Evolutionary conservation across 495 filamentous ascomycete genomes (phyloP).

Genomic region (Lichina pygmaea): DNA sequence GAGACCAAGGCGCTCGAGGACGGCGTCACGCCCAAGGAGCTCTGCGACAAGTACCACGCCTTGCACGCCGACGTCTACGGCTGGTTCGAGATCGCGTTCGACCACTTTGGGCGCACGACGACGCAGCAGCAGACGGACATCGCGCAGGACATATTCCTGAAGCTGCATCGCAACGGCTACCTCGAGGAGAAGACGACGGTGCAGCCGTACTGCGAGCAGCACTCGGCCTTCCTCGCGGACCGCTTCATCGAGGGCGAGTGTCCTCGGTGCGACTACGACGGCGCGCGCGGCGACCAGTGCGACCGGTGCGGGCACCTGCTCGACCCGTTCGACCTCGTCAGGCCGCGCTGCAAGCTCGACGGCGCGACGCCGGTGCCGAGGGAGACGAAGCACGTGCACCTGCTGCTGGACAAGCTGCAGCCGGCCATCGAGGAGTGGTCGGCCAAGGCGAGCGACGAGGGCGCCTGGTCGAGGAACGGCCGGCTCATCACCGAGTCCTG

Average conservation of each 20-base stretch:
- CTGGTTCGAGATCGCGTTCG: constrained; percentile 14
- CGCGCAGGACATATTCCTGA: constrained; percentile 6
- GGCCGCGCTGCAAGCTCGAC: constrained; percentile 7
- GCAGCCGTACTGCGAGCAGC: constrained; percentile 7
- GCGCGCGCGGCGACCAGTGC: constrained; percentile 8
- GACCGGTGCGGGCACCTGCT: constrained; percentile 6
- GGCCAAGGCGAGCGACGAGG: constrained; percentile 19
- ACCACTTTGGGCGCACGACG: constrained; percentile 14
- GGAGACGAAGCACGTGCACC: constrained; percentile 6
- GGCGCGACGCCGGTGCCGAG: constrained; percentile 5
- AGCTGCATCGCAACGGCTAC: constrained; percentile 5
- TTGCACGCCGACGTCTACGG: constrained; percentile 13
- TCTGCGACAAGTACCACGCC: constrained; percentile 15
- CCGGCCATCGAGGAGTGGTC: constrained; percentile 5
- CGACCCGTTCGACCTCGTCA: constrained; percentile 6
- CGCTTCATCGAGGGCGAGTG: constrained; percentile 8
- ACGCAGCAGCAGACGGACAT: constrained; percentile 9
- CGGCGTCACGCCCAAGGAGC: constrained; percentile 11
- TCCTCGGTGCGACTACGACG: constrained; percentile 5
- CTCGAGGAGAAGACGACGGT: constrained; percentile 5
- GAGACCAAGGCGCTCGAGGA: constrained; percentile 15
- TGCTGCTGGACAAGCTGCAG: constrained; percentile 7
- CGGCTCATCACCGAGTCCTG: constrained; percentile 30
- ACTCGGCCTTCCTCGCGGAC: constrained; percentile 6
- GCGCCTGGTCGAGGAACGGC: constrained; percentile 56